Percentiles rank a stretch among this genome's conserved stretches.
Evolutionary conservation across 164 flowering plant genomes (phyloP).

Genomic region (Vitis cinerea): DNA sequence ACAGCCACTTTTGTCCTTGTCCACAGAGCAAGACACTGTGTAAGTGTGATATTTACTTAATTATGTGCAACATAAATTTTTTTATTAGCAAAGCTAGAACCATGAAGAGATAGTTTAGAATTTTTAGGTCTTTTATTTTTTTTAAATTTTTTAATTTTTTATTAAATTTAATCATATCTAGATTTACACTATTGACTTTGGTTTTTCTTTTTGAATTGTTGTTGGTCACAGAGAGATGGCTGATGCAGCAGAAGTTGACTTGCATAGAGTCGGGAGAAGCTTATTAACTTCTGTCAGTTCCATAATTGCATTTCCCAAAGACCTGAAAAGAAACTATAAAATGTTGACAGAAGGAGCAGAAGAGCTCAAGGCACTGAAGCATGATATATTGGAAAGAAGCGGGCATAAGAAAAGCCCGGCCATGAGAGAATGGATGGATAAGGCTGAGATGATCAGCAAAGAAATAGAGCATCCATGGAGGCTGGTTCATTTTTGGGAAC

Average conservation of each 20-base stretch:
- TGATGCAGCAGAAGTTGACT: constrained; percentile 1
- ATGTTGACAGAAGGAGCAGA: constrained; percentile 4
- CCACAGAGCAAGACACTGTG: too few species aligned
- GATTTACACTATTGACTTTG: too few species aligned
- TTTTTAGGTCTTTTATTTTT: too few species aligned
- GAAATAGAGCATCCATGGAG: neutral
- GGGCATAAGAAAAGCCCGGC: neutral
- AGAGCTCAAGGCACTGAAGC: neutral
- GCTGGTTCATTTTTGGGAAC: neutral
- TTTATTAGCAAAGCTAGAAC: too few species aligned
- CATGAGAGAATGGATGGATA: neutral
- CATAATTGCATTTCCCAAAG: neutral
- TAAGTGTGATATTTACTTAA: too few species aligned
- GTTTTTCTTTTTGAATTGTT: too few species aligned
- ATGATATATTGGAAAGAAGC: neutral
- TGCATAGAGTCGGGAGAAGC: neutral
- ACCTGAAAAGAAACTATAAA: constrained; percentile 5
- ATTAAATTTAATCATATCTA: too few species aligned
- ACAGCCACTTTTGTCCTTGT: too few species aligned
- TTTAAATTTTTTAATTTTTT: too few species aligned
- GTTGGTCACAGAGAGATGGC: neutral
- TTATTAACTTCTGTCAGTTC: neutral
- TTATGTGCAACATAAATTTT: too few species aligned
- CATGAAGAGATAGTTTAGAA: too few species aligned
- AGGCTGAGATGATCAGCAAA: neutral